These are phyloP conservation scores for Fagopyrum tataricum DNA, from an alignment of 148 eudicot genomes.

Conservation along the genomic window DNA sequence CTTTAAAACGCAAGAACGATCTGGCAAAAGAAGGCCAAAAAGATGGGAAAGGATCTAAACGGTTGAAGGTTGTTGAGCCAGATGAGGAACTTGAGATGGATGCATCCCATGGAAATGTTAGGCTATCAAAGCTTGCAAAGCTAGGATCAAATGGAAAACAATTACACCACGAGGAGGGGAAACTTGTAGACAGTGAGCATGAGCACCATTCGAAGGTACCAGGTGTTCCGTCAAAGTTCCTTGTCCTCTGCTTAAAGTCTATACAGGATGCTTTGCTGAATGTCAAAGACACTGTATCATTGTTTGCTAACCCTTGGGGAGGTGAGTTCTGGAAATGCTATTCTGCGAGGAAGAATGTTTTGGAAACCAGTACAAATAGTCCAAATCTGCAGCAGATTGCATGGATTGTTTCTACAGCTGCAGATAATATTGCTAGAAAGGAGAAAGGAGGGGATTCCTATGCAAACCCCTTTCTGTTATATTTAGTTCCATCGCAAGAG, in stretches of 20 bases:
- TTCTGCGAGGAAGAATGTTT: constrained; percentile 47
- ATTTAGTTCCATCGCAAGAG: constrained; percentile 82
- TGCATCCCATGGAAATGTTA: constrained; percentile 14
- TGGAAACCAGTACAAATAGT: constrained; percentile 50
- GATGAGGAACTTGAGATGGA: constrained; percentile 16
- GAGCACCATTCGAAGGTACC: constrained; percentile 17
- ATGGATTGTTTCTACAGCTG: constrained; percentile 79
- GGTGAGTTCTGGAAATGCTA: constrained; percentile 69
- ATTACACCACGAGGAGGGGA: constrained; percentile 14
- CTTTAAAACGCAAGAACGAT: constrained; percentile 18
- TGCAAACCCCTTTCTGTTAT: constrained; percentile 52
- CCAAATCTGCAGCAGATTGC: constrained; percentile 66
- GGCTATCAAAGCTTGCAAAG: constrained; percentile 20
- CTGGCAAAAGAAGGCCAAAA: constrained; percentile 11
- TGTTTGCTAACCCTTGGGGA: constrained; percentile 63
- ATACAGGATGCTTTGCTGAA: constrained; percentile 38
- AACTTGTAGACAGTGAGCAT: background rate
- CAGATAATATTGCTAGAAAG: constrained; percentile 65
- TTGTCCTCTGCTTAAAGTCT: constrained; percentile 56
- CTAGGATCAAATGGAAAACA: constrained; percentile 18
- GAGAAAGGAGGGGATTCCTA: constrained; percentile 59
- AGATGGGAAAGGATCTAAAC: constrained; percentile 20
- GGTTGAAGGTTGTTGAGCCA: constrained; percentile 16
- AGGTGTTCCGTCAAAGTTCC: constrained; percentile 65
- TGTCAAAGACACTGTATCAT: constrained; percentile 33